phyloP scores from a whole-genome alignment of 352 stramenopile genomes.

The Pythium angustatum region DNA sequence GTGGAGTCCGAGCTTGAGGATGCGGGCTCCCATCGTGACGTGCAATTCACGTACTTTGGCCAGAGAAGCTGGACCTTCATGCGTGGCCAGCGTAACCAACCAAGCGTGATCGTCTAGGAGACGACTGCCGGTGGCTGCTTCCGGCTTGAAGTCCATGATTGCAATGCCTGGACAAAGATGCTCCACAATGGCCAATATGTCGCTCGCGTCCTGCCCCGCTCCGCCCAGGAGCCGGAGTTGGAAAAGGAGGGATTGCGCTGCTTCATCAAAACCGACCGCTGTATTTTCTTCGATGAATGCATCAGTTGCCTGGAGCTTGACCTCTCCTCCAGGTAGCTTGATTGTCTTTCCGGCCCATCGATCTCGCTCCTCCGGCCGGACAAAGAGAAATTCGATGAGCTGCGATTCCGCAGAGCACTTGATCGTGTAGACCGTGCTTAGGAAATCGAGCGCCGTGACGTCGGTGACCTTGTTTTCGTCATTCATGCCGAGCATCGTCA shows the following conservation, averaged over 20 bases:
- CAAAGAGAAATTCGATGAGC: background rate
- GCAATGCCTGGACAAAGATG: background rate
- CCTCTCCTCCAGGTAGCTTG: background rate
- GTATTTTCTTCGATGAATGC: background rate
- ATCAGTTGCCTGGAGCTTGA: background rate
- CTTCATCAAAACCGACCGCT: background rate
- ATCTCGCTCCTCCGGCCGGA: background rate
- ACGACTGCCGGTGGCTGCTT: background rate
- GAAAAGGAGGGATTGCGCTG: background rate
- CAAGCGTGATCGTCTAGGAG: background rate
- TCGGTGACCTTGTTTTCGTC: background rate
- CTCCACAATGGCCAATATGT: background rate
- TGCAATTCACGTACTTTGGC: background rate
- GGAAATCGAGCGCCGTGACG: background rate
- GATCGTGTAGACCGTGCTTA: background rate
- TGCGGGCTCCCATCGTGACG: background rate
- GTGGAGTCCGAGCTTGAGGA: background rate
- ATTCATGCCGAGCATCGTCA: background rate
- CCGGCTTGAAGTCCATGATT: background rate
- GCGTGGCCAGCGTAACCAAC: background rate
- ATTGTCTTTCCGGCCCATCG: background rate
- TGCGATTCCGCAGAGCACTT: background rate
- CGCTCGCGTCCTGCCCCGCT: background rate
- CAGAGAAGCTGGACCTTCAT: background rate
- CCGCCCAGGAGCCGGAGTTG: background rate